Percentiles rank a stretch among this genome's conserved stretches.
Evolutionary conservation across 2,329 filamentous ascomycete genomes (phyloP).

Genomic region (Pestalotiopsis sp.): DNA sequence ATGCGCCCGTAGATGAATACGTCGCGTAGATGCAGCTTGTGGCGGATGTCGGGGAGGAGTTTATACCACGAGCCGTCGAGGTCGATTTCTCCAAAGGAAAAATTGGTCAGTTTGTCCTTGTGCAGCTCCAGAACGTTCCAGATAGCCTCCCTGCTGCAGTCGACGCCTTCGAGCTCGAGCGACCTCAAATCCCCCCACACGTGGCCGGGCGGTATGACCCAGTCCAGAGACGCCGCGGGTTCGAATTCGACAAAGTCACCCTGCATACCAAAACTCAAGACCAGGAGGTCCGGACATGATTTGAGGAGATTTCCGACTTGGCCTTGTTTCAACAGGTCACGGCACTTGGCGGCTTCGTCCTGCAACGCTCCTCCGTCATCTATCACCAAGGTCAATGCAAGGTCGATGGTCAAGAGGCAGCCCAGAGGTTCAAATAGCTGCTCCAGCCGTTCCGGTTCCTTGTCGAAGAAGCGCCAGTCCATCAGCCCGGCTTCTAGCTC

Average conservation of each 20-base stretch:
- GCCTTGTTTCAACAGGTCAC: not conserved
- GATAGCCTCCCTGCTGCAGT: not conserved
- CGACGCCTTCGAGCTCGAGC: not conserved
- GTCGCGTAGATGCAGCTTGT: not conserved
- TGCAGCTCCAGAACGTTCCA: constrained; percentile 1
- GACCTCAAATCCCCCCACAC: not conserved
- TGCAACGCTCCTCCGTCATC: no score
- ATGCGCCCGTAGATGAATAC: not conserved
- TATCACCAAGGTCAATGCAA: no score
- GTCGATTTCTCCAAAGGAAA: not conserved
- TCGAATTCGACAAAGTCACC: no score
- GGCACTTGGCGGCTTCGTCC: not conserved
- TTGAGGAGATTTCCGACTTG: no score
- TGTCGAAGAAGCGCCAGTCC: not conserved
- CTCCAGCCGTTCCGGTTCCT: not conserved
- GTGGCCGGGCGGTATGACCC: not conserved
- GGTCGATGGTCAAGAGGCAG: no score
- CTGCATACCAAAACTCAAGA: no score
- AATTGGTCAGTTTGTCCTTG: not conserved
- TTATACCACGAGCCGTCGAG: constrained; percentile 5
- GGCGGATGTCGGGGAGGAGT: not conserved
- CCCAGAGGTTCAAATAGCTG: not conserved
- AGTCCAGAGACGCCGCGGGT: not conserved
- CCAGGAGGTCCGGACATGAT: no score
- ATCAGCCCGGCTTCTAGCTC: not conserved